Percentiles rank a stretch among this genome's conserved stretches.
phyloP scores from a whole-genome alignment of 257 asterid genomes.

The Gardenia jasminoides region DNA sequence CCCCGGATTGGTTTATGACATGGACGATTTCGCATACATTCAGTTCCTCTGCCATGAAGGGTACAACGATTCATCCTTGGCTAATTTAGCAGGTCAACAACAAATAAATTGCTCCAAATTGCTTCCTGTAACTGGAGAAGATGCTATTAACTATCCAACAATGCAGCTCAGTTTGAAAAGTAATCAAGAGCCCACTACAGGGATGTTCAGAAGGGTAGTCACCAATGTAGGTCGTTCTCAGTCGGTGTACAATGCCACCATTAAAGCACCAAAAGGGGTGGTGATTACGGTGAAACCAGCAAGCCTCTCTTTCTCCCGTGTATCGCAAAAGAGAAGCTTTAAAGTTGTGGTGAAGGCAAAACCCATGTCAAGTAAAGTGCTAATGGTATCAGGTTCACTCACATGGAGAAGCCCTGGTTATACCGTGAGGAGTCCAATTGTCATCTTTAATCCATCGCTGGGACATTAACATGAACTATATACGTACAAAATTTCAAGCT shows the following conservation, averaged over 20 bases:
- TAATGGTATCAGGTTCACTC: constrained; percentile 60
- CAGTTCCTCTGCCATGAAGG: constrained; percentile 85
- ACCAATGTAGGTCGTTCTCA: constrained; percentile 62
- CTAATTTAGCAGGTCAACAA: constrained; percentile 38
- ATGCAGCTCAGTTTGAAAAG: constrained; percentile 66
- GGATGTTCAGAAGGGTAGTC: constrained; percentile 63
- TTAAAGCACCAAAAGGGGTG: constrained; percentile 68
- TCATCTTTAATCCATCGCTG: constrained; percentile 47
- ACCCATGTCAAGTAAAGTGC: constrained; percentile 26
- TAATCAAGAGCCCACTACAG: constrained; percentile 48
- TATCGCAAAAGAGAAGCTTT: constrained; percentile 52
- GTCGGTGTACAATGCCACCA: constrained; percentile 60
- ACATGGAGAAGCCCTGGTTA: constrained; percentile 56
- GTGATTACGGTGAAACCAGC: constrained; percentile 58
- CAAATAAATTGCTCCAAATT: constrained; percentile 64
- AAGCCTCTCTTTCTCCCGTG: constrained; percentile 48
- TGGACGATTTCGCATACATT: constrained; percentile 65
- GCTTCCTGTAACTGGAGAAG: constrained; percentile 61
- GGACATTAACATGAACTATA: constrained; percentile 9
- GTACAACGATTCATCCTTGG: constrained; percentile 50
- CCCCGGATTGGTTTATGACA: constrained; percentile 84
- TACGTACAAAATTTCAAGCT: background rate
- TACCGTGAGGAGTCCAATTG: constrained; percentile 69
- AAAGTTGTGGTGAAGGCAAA: constrained; percentile 76
- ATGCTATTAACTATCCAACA: constrained; percentile 85